Evolutionary conservation across 768 basidiomycete genomes (phyloP).

Genomic region (Cyclocybe aegerita): DNA sequence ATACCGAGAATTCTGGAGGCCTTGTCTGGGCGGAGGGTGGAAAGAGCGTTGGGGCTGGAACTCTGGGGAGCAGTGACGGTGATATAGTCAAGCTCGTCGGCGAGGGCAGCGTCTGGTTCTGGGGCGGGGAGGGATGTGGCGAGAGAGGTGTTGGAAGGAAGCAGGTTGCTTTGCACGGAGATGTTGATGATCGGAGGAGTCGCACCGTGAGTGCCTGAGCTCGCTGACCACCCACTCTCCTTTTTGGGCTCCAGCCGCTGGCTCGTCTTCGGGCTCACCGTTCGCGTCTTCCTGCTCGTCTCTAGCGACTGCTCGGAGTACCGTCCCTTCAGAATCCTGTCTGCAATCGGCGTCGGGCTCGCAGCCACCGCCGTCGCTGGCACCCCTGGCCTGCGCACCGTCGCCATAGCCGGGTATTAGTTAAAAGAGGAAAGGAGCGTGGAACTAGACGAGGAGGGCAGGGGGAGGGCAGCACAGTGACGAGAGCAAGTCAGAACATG

Average conservation of each 20-base stretch:
- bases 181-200: slow-evolving; percentile 52
- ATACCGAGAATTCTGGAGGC: slow-evolving; percentile 79
- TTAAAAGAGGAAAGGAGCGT: slow-evolving; percentile 16
- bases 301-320: slow-evolving; percentile 49
- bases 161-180: slow-evolving; percentile 33
- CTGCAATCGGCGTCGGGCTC: slow-evolving; percentile 31
- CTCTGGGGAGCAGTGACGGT: slow-evolving; percentile 36
- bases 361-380: slow-evolving; percentile 37
- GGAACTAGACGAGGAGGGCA: slow-evolving; percentile 7
- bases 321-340: slow-evolving; percentile 46
- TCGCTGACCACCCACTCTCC: slow-evolving; percentile 25
- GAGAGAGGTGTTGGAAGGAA: slow-evolving; percentile 22
- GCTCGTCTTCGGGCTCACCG: slow-evolving; percentile 22
- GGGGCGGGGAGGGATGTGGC: slow-evolving; percentile 19
- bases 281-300: slow-evolving; percentile 28
- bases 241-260: slow-evolving; percentile 35
- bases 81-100: slow-evolving; percentile 77
- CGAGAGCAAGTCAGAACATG: slow-evolving; percentile 14
- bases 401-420: slow-evolving; percentile 18
- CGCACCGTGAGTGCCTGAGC: slow-evolving; percentile 31
- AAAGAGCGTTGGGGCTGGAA: slow-evolving; percentile 33
- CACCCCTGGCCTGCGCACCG: slow-evolving; percentile 28
- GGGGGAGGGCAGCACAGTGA: slow-evolving; percentile 15
- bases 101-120: slow-evolving; percentile 45
- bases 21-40: slow-evolving; percentile 59